A percentile compares a stretch with the other conserved stretches of the same genome.
phyloP scores from a whole-genome alignment of 1,139 yeast species.

The Taiozyma onychis region DNA sequence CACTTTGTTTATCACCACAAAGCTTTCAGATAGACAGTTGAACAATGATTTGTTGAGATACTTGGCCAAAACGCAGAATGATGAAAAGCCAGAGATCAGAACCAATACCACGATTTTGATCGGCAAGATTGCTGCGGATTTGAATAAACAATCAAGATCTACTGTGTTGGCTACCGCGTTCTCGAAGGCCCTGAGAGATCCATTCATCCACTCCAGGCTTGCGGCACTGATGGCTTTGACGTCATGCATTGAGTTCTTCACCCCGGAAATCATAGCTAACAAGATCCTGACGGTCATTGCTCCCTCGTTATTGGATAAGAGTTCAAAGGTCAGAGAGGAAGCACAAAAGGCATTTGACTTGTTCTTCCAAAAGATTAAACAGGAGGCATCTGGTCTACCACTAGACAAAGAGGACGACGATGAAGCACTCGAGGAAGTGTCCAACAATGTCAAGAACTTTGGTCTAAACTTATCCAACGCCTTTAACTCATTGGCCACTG shows the following conservation, averaged over 20 bases:
- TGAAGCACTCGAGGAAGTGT: constrained; percentile 18
- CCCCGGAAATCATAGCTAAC: constrained; percentile 72
- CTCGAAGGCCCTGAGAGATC: constrained; percentile 75
- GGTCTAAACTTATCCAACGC: constrained; percentile 21
- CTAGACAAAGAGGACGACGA: constrained; percentile 29
- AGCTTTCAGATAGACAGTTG: constrained; percentile 71
- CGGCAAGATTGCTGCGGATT: constrained; percentile 60
- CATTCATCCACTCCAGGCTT: constrained; percentile 69
- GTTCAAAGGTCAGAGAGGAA: constrained; percentile 61
- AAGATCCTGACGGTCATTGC: constrained; percentile 85
- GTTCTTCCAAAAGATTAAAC: constrained; percentile 59
- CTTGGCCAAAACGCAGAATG: constrained; percentile 85
- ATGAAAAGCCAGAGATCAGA: constrained; percentile 75
- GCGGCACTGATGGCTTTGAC: constrained; percentile 76
- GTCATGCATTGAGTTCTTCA: constrained; percentile 56
- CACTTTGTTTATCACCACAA: constrained; percentile 56
- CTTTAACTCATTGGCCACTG: constrained; percentile 13
- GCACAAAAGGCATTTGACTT: constrained; percentile 63
- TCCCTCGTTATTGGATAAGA: constrained; percentile 73
- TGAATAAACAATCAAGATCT: constrained; percentile 54
- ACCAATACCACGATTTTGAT: constrained; percentile 79
- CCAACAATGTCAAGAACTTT: constrained; percentile 24
- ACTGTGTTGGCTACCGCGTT: constrained; percentile 85
- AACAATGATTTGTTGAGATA: constrained; percentile 80
- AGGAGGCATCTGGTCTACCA: constrained; percentile 54